Evolutionary conservation across 1,284 basidiomycete genomes (phyloP), one percentile per base, ranked within the genome.

Genomic region (Papiliotrema nemorosa): DNA sequence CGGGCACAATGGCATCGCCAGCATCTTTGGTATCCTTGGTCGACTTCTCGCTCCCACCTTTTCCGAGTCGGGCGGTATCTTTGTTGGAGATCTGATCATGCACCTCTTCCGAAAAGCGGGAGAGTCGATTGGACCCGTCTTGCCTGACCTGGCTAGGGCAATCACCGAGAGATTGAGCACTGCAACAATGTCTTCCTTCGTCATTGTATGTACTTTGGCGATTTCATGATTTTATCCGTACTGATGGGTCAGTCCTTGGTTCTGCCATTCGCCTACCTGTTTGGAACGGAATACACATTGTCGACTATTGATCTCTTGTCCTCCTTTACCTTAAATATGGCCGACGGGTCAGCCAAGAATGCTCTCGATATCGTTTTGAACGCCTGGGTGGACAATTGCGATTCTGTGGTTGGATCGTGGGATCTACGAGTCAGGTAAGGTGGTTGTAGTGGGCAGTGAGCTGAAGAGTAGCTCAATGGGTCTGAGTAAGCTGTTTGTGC

Each of bases 341-440:
- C 83, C 26, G 74, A 84, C 48, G 81, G 80, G 13, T 22, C 50
- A 16, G 57, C 53, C 38, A 79, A 83, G 33, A 51, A 58, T 6
- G 74, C 65, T 0, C 80, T 97, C 14, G 84, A 90, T 57, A 81
- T 96, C 38, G 79, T 98, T 21, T 80, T 94, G 35, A 81, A 85
- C 50, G 85, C 86, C 1, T 97, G 94, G 94, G 89, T 87, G 64
- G 93, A 97, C 67, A 91, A 90, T 63, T 86, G 87, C 24, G 88
- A 90, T 71, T 90, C 88, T 6, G 88, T 97, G 79, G 88, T 91
- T 66, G 93, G 94, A 31, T 90, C 87, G 73, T 97, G 92, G 91
- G 85, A 89, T 20, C 84, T 84, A 14, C 82, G 89, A 31, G 81
- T 92, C 66, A 90, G 73, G 77, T 78, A 47, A 29, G 70, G 60